Evolutionary conservation across 108 stramenopile genomes (phyloP).

Genomic region (Mediolabrus comicus): DNA sequence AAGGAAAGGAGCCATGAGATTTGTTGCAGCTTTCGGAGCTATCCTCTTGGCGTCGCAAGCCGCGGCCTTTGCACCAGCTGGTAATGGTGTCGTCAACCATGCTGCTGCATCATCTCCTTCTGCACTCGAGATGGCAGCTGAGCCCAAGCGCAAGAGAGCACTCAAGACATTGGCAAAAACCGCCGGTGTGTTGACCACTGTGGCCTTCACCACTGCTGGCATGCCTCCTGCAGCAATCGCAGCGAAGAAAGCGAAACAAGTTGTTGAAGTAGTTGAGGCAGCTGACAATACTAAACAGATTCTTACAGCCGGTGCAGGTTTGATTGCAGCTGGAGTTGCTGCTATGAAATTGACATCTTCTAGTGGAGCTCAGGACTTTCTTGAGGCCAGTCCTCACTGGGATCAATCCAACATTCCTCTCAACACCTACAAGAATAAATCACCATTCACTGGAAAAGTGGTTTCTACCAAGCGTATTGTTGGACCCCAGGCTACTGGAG

Average conservation of each 20-base stretch:
- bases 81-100: constrained; percentile 2
- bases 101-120: constrained; percentile 17
- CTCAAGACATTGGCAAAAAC: constrained; percentile 66
- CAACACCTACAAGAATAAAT: constrained; percentile 83
- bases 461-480: constrained; percentile 82
- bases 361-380: constrained; percentile 65
- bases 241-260: constrained; percentile 65
- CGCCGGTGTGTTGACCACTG: constrained; percentile 65
- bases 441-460: constrained; percentile 75
- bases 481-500: constrained; percentile 77
- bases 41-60: constrained; percentile 27
- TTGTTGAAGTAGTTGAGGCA: constrained; percentile 61
- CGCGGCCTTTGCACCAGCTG: constrained; percentile 29
- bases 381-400: constrained; percentile 79
- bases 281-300: constrained; percentile 66
- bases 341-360: constrained; percentile 37
- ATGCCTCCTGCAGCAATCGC: constrained; percentile 60
- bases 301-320: constrained; percentile 62
- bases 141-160: constrained; percentile 65
- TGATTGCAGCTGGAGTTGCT: constrained; percentile 63
- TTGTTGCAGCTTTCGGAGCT: background rate
- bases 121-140: constrained; percentile 59
- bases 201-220: constrained; percentile 67
- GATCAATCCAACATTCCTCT: constrained; percentile 74
- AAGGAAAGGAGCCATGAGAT: constrained; percentile 7